phyloP scores from a whole-genome alignment of 1,284 basidiomycete species.

The Irpex rosettiformis region DNA sequence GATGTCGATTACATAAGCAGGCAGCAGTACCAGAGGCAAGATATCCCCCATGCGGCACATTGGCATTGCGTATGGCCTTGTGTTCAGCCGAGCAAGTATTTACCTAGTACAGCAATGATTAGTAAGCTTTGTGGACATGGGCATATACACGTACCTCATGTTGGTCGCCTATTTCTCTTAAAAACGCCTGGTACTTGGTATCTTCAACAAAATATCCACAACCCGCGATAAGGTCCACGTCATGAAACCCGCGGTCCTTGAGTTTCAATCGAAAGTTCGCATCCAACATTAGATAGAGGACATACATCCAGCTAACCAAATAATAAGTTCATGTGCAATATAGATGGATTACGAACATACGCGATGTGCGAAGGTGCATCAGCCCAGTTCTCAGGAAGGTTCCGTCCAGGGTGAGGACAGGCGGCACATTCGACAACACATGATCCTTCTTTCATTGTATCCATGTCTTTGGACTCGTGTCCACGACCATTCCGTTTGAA shows the following conservation, averaged over 20 bases:
- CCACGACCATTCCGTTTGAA: slow-evolving; percentile 20
- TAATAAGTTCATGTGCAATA: not conserved
- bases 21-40: slow-evolving; percentile 17
- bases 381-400: slow-evolving; percentile 27
- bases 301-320: slow-evolving; percentile 22
- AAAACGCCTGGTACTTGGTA: slow-evolving; percentile 17
- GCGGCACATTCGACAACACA: slow-evolving; percentile 25
- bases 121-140: slow-evolving; percentile 6
- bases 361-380: not conserved
- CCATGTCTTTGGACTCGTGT: slow-evolving; percentile 17
- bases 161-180: slow-evolving; percentile 9
- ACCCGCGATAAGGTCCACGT: slow-evolving; percentile 24
- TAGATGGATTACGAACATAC: not conserved
- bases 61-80: slow-evolving; percentile 3
- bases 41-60: slow-evolving; percentile 1
- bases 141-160: slow-evolving; percentile 15
- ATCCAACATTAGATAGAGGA: slow-evolving; percentile 24
- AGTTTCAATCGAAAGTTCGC: slow-evolving; percentile 29
- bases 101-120: not conserved
- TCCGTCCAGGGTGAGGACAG: slow-evolving; percentile 25
- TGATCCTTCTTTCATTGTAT: slow-evolving; percentile 14
- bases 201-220: slow-evolving; percentile 27
- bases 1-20: slow-evolving; percentile 20
- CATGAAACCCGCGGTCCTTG: slow-evolving; percentile 17
- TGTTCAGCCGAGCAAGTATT: slow-evolving; percentile 5